Conservation (phyloP, 768 basidiomycete genomes). For the Psilocybe cyanescens region DNA sequence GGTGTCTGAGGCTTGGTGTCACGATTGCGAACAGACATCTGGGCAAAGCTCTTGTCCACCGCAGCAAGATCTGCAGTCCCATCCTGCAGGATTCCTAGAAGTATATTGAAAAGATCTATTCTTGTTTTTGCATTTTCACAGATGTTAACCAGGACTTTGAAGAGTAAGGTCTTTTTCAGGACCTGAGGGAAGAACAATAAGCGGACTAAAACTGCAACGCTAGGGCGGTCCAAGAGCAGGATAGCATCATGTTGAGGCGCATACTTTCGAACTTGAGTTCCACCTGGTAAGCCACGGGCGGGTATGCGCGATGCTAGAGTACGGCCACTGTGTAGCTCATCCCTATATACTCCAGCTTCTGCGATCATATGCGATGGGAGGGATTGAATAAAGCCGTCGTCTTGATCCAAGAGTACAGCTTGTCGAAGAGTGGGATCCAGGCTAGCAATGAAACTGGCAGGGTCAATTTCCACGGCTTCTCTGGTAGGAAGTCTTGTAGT, state of each 20-base stretch:
- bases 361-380: constrained; percentile 87
- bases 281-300: constrained; percentile 30
- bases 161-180: constrained; percentile 80
- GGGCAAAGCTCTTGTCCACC: constrained; percentile 93
- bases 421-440: constrained; percentile 89
- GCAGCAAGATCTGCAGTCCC: constrained; percentile 91
- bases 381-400: constrained; percentile 81
- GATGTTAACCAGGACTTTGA: constrained; percentile 90
- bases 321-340: constrained; percentile 44
- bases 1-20: constrained; percentile 51
- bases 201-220: constrained; percentile 87
- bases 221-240: constrained; percentile 88
- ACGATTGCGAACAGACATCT: constrained; percentile 74
- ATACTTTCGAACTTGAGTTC: constrained; percentile 48
- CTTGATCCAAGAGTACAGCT: constrained; percentile 88
- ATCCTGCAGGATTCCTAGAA: constrained; percentile 93
- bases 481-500: constrained; percentile 47
- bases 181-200: constrained; percentile 97
- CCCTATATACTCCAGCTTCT: constrained; percentile 77
- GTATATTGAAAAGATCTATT: constrained; percentile 89
- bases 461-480: constrained; percentile 77
- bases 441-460: constrained; percentile 89
- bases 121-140: constrained; percentile 95
- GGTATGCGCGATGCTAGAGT: constrained; percentile 32
- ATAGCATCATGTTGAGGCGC: constrained; percentile 81